A percentile compares a stretch with the other conserved stretches of the same genome.
phyloP scores from a whole-genome alignment of 768 basidiomycete genomes.

The Candolleomyces efflorescens region DNA sequence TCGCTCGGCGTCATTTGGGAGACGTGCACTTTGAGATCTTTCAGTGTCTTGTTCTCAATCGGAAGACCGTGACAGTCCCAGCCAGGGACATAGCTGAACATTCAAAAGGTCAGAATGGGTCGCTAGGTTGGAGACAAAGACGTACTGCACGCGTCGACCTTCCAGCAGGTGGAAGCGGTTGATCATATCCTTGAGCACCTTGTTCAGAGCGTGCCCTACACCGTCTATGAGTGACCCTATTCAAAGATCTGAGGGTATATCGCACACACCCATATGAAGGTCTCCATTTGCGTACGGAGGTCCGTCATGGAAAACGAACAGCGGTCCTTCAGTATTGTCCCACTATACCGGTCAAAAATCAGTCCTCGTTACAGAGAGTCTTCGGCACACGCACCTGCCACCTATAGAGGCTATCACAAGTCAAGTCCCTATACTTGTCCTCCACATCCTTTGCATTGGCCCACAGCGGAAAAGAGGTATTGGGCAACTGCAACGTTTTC shows the following conservation, averaged over 20 bases:
- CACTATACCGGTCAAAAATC: no score
- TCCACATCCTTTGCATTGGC: constrained; percentile 63
- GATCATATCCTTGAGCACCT: constrained; percentile 94
- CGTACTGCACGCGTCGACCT: constrained; percentile 81
- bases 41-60: constrained; percentile 91
- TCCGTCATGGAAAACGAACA: constrained; percentile 91
- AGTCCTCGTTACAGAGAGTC: not conserved
- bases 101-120: not conserved
- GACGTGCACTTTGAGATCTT: constrained; percentile 63
- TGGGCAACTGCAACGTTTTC: constrained; percentile 73
- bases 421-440: constrained; percentile 50
- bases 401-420: constrained; percentile 70
- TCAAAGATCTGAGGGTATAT: not conserved
- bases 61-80: constrained; percentile 99
- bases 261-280: constrained; percentile 79
- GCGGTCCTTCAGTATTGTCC: constrained; percentile 57
- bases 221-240: not conserved
- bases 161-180: constrained; percentile 80
- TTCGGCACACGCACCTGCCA: constrained; percentile 58
- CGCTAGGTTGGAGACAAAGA: not conserved
- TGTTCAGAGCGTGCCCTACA: constrained; percentile 92
- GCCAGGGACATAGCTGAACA: constrained; percentile 80
- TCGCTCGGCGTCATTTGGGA: constrained; percentile 44
- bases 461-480: constrained; percentile 75
- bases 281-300: constrained; percentile 98